A percentile compares a stretch with the other conserved stretches of the same genome.
These are phyloP conservation scores for Pleurotus giganteus DNA, from an alignment of 768 basidiomycete species.

Conservation along the genomic window DNA sequence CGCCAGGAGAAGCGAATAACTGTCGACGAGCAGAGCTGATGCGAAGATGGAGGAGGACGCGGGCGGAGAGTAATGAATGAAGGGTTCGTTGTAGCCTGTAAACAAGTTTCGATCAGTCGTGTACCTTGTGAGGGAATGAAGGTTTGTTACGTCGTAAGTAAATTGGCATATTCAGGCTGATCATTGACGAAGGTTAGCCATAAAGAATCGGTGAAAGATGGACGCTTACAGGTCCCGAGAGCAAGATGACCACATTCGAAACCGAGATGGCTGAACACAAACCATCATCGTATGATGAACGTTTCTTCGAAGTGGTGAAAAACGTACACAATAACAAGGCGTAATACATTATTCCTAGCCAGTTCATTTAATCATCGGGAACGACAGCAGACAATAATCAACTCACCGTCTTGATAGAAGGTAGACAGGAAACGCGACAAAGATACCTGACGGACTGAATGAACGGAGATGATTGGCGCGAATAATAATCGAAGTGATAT, in stretches of 20 bases:
- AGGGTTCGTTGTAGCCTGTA: no score
- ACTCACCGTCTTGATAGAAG: not conserved
- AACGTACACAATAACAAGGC: not conserved
- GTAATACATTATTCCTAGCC: not conserved
- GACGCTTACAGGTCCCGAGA: not conserved
- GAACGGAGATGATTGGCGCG: no score
- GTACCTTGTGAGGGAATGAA: no score
- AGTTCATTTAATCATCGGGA: no score
- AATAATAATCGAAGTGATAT: no score
- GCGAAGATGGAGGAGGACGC: constrained; percentile 8
- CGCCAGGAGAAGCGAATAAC: not conserved
- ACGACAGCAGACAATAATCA: not conserved
- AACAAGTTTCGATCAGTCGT: no score
- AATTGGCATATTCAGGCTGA: not conserved
- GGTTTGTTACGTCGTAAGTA: not conserved
- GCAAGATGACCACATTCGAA: not conserved
- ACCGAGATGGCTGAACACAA: not conserved
- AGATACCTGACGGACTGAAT: not conserved
- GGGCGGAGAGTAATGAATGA: no score
- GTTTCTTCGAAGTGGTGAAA: no score
- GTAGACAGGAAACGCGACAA: not conserved
- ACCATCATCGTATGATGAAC: no score
- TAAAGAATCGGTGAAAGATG: not conserved
- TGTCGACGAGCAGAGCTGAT: not conserved
- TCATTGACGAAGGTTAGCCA: not conserved